Base-by-base conservation (phyloP, 257 asterid genomes). In the Phtheirospermum japonicum region DNA sequence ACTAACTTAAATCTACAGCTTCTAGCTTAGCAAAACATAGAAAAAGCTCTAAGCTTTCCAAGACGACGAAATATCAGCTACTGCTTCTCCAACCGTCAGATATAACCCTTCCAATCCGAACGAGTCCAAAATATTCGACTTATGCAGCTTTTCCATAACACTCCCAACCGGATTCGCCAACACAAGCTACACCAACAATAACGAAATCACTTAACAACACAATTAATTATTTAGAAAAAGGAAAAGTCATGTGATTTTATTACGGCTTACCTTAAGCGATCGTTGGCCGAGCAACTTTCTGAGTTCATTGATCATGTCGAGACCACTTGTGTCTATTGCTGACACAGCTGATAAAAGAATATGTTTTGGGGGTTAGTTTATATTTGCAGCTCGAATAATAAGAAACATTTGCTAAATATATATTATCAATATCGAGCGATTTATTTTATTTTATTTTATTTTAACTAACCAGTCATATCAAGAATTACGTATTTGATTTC, bases 241-340 rank as follows among this genome's bases (percentile, higher is more conserved):
- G 46, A 3, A 36, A 9, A 8, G 28, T 23, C 28, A 4, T 4
- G 13, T 2, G 46, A 4, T 50, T 39, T 17, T 34, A 14, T 49
- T 19, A 52, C 20, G 43, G 40, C 18, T 75, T 73, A 87, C 98
- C 93, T 84, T 83, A 10, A 91, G 86, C 17, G 98, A 85, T 66
- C 76, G 76, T 61, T 77, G 86, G 58, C 85, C 96, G 13, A 91
- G 73, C 16, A 69, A 55, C 45, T 80, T 88, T 56, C 90, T 75
- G 33, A 91, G 88, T 57, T 91, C 98, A 23, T 64, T 71, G 9
- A 91, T 76, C 14, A 80, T 75, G 68, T 91, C 98, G 6, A 86
- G 68, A 0, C 98, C 96, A 7, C 96, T 86, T 0, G 93, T 86
- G 71, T 91, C 97, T 66, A 91, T 83, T 11, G 95, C 98, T 33